These are phyloP conservation scores for Fusarium anthophilum DNA, from an alignment of 2,329 filamentous ascomycete species.

Conservation along the genomic window DNA sequence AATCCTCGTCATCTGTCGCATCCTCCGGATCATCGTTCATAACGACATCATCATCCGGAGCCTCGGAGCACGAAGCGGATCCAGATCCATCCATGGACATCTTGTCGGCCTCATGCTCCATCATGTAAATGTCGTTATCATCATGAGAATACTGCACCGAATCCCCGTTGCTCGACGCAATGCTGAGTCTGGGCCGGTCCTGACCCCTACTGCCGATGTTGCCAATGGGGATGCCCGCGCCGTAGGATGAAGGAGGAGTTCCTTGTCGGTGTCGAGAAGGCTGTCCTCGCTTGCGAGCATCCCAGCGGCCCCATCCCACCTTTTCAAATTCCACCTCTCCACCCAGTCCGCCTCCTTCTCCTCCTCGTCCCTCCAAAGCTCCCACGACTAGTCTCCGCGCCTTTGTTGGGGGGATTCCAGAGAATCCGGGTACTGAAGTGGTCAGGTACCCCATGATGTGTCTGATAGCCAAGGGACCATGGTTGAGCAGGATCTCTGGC, in stretches of 20 bases:
- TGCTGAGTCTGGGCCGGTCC: slow-evolving; percentile 60
- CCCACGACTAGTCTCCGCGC: slow-evolving; percentile 92
- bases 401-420: slow-evolving; percentile 86
- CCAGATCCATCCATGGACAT: slow-evolving; percentile 84
- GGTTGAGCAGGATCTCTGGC: slow-evolving; percentile 86
- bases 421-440: slow-evolving; percentile 91
- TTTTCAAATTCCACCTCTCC: slow-evolving; percentile 89
- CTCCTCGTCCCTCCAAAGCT: slow-evolving; percentile 82
- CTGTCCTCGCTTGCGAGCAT: slow-evolving; percentile 79
- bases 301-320: slow-evolving; percentile 97
- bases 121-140: slow-evolving; percentile 70
- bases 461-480: slow-evolving; percentile 92
- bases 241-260: slow-evolving; percentile 54
- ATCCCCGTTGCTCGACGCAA: slow-evolving; percentile 71
- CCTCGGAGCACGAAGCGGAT: slow-evolving; percentile 81
- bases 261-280: slow-evolving; percentile 57
- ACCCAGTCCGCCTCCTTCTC: slow-evolving; percentile 68
- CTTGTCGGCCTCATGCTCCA: slow-evolving; percentile 89
- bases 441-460: slow-evolving; percentile 96
- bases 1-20: slow-evolving; percentile 95
- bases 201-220: slow-evolving; percentile 54
- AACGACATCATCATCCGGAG: slow-evolving; percentile 71
- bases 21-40: slow-evolving; percentile 83
- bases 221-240: slow-evolving; percentile 66
- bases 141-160: slow-evolving; percentile 81